phyloP scores from a whole-genome alignment of 129 eudicot genomes.

The Lonicera japonica region DNA sequence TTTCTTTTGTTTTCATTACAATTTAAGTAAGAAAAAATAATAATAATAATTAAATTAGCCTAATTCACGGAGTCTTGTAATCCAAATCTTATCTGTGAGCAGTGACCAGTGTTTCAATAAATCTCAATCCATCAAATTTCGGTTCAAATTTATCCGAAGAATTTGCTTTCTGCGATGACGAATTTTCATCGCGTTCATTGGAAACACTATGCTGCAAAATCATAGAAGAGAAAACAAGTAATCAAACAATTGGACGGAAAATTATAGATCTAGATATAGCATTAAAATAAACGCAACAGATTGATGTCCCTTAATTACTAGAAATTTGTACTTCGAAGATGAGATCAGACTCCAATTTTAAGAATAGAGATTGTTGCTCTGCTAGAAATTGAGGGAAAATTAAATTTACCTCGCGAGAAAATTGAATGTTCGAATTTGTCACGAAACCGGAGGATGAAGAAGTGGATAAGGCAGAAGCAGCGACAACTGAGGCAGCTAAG shows the following conservation, averaged over 20 bases:
- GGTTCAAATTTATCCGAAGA: constrained; percentile 73
- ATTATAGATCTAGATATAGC: no score
- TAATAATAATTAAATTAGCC: not conserved
- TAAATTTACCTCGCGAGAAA: constrained; percentile 24
- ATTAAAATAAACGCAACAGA: no score
- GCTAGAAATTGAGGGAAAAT: no score
- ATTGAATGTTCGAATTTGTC: constrained; percentile 12
- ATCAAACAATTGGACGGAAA: not conserved
- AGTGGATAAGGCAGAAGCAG: constrained; percentile 26
- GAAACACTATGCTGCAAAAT: constrained; percentile 24
- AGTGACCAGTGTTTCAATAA: constrained; percentile 81
- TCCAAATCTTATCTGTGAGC: constrained; percentile 58
- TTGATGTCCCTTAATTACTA: no score
- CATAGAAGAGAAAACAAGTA: not conserved
- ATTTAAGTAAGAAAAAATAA: not conserved
- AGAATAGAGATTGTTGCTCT: no score
- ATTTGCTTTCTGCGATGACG: constrained; percentile 12
- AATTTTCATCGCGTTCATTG: constrained; percentile 20
- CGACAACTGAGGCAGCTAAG: constrained; percentile 23
- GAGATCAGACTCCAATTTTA: no score
- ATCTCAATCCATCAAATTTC: constrained; percentile 88
- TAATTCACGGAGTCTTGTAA: not conserved
- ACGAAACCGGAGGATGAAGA: constrained; percentile 13
- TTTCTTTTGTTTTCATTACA: not conserved
- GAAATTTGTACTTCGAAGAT: no score